Conservation (phyloP, 352 stramenopile genomes). For the Pythium aristosporum region DNA sequence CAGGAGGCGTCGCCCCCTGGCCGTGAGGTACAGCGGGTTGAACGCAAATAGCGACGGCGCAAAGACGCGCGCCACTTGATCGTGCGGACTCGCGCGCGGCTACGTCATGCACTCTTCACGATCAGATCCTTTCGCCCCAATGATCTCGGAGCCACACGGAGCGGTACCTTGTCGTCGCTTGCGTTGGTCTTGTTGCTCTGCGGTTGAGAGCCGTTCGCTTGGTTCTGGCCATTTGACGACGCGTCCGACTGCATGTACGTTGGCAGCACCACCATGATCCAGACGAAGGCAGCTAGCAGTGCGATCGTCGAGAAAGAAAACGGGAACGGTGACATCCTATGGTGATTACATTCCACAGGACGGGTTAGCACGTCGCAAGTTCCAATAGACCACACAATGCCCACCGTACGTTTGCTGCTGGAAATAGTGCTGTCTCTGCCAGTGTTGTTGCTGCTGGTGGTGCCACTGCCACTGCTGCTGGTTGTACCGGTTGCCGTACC, state of each 20-base stretch:
- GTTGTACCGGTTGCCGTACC: constrained; percentile 32
- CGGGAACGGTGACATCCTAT: constrained; percentile 35
- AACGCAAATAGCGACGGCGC: constrained; percentile 68
- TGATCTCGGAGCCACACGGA: not conserved
- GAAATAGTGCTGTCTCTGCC: constrained; percentile 3
- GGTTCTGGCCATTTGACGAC: constrained; percentile 2
- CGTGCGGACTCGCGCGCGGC: constrained; percentile 30
- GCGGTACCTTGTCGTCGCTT: not conserved
- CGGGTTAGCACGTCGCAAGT: not conserved
- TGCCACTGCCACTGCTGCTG: constrained; percentile 49
- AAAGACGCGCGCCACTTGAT: constrained; percentile 65
- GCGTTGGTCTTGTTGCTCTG: too few species aligned
- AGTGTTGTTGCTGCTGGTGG: constrained; percentile 40
- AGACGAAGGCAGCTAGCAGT: constrained; percentile 38
- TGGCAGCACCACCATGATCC: constrained; percentile 45
- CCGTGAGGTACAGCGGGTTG: constrained; percentile 62
- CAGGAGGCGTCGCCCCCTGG: constrained; percentile 51
- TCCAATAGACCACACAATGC: not conserved
- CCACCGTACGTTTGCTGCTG: constrained; percentile 12
- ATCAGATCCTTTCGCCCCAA: not conserved
- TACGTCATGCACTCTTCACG: not conserved
- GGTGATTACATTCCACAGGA: too few species aligned
- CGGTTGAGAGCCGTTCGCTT: not conserved
- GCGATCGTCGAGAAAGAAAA: constrained; percentile 47
- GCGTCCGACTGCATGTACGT: constrained; percentile 22